These are phyloP conservation scores for Phyllosticta citrichinensis DNA, from an alignment of 2,329 filamentous ascomycete genomes.

Conservation along the genomic window DNA sequence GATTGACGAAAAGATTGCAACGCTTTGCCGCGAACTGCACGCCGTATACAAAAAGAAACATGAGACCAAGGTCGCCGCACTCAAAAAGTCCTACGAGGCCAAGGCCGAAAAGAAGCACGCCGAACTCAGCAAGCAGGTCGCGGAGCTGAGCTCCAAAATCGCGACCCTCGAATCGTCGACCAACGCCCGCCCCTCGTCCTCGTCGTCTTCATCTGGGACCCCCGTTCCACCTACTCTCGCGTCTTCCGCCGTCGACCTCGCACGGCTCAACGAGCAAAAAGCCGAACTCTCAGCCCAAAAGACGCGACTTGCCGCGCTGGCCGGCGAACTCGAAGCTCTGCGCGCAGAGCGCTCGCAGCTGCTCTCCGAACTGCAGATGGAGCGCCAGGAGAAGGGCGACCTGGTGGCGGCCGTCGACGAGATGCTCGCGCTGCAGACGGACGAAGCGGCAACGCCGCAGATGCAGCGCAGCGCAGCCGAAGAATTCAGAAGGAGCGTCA, in stretches of 20 bases:
- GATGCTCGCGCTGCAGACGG: slow-evolving; percentile 59
- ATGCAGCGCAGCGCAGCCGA: slow-evolving; percentile 13
- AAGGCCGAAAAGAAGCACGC: slow-evolving; percentile 82
- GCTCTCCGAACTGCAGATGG: slow-evolving; percentile 56
- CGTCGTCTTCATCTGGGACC: not conserved
- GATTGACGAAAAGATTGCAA: slow-evolving; percentile 82
- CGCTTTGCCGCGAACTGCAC: slow-evolving; percentile 67
- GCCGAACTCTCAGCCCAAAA: slow-evolving; percentile 60
- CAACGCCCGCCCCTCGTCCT: slow-evolving; percentile 44
- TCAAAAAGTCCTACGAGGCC: slow-evolving; percentile 72
- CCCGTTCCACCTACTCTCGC: slow-evolving; percentile 3
- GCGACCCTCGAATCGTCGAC: slow-evolving; percentile 58
- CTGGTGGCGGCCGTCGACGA: slow-evolving; percentile 73
- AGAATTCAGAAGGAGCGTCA: slow-evolving; percentile 45
- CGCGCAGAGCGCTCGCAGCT: slow-evolving; percentile 60
- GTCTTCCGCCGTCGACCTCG: slow-evolving; percentile 31
- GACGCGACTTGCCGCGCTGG: slow-evolving; percentile 64
- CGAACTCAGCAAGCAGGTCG: slow-evolving; percentile 64
- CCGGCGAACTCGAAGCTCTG: slow-evolving; percentile 60
- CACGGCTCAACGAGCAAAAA: slow-evolving; percentile 51
- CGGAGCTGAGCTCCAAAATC: slow-evolving; percentile 62
- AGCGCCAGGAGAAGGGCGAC: slow-evolving; percentile 76
- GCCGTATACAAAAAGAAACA: slow-evolving; percentile 94
- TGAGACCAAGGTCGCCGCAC: slow-evolving; percentile 84
- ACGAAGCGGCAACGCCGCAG: slow-evolving; percentile 24